These are phyloP conservation scores for Capillidium heterosporum DNA, from an alignment of 371 early-diverging fungal species.

Conservation along the genomic window DNA sequence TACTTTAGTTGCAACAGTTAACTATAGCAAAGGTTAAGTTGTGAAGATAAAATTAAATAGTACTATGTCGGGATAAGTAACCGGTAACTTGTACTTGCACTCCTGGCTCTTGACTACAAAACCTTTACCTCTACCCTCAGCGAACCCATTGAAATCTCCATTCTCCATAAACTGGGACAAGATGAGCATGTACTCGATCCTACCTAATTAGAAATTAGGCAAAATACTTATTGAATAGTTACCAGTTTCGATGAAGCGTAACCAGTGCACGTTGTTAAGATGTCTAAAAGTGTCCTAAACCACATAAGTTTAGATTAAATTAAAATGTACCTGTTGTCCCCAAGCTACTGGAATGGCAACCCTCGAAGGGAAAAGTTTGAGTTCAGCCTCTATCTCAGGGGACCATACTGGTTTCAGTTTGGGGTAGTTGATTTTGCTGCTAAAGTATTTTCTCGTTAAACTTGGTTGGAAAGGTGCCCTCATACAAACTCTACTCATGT, in stretches of 20 bases:
- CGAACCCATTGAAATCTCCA: background rate
- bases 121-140: background rate
- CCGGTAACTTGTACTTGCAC: background rate
- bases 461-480: too few species aligned
- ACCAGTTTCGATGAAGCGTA: conserved; percentile 5
- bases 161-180: background rate
- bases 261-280: conserved; percentile 6
- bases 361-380: background rate
- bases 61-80: conserved; percentile 6
- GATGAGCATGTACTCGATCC: conserved; percentile 4
- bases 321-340: conserved; percentile 4
- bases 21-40: background rate
- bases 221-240: background rate
- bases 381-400: background rate
- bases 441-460: too few species aligned
- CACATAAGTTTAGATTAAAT: background rate
- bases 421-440: too few species aligned
- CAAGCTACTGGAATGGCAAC: conserved; percentile 2
- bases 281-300: conserved; percentile 5
- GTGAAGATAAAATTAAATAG: background rate
- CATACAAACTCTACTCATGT: too few species aligned
- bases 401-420: background rate
- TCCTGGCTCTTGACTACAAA: conserved; percentile 5
- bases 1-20: conserved; percentile 5
- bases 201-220: background rate